These are phyloP conservation scores for Linum usitatissimum DNA, from an alignment of 345 rosid species.

Conservation along the genomic window DNA sequence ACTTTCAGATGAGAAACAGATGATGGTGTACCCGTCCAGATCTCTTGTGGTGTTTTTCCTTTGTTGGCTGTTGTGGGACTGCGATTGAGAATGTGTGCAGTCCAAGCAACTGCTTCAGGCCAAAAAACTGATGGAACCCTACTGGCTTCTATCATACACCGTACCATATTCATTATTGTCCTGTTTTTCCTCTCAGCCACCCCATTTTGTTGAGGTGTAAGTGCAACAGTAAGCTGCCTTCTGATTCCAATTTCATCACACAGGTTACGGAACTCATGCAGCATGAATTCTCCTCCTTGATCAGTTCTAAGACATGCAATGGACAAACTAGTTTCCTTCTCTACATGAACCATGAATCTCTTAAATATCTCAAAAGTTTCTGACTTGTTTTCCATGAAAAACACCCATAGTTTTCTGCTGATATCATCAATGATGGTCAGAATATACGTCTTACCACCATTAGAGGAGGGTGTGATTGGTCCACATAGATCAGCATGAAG, in stretches of 20 bases:
- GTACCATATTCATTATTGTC: background rate
- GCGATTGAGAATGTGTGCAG: background rate
- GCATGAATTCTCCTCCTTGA: background rate
- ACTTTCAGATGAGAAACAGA: background rate
- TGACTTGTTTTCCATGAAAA: background rate
- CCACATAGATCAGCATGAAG: background rate
- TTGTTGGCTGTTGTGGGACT: background rate
- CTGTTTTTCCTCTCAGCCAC: background rate
- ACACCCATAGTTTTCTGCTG: background rate
- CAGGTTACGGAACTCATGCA: background rate
- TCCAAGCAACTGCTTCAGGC: background rate
- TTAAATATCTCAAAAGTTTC: background rate
- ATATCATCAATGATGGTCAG: background rate
- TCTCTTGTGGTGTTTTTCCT: background rate
- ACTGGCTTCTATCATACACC: background rate
- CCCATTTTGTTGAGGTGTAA: constrained; percentile 1
- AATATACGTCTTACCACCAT: background rate
- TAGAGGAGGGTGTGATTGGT: background rate
- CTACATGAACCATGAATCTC: background rate
- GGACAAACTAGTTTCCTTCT: background rate
- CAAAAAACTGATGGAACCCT: background rate
- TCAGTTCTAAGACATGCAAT: background rate
- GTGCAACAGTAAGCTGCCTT: background rate
- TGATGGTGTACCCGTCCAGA: background rate
- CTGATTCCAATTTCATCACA: background rate